These are phyloP conservation scores for Hypoxylon sp. DNA, from an alignment of 2,329 filamentous ascomycete genomes.

Conservation along the genomic window DNA sequence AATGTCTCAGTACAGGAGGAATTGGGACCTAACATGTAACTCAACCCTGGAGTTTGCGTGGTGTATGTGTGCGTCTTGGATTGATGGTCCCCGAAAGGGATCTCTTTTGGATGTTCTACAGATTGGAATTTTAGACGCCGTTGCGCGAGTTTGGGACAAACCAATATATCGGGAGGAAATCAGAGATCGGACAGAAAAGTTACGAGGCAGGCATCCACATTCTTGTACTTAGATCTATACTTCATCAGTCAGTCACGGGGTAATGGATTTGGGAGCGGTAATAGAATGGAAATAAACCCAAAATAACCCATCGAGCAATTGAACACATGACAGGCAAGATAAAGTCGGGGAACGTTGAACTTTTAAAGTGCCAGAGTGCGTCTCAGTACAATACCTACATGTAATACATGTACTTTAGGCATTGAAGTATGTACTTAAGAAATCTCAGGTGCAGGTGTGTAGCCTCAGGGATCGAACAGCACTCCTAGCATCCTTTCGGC, in stretches of 20 bases:
- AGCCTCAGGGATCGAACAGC: slow-evolving; percentile 29
- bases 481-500: slow-evolving; percentile 34
- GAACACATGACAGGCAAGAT: slow-evolving; percentile 25
- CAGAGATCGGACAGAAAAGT: slow-evolving; percentile 4
- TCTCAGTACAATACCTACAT: background rate
- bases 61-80: background rate
- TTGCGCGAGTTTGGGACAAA: background rate
- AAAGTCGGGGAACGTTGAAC: slow-evolving; percentile 4
- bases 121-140: background rate
- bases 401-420: background rate
- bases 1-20: slow-evolving; percentile 1
- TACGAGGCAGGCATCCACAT: slow-evolving; percentile 10
- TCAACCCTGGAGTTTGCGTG: background rate
- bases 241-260: slow-evolving; percentile 13
- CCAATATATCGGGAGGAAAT: slow-evolving; percentile 1
- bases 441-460: slow-evolving; percentile 22
- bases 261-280: slow-evolving; percentile 32
- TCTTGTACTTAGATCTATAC: slow-evolving; percentile 6
- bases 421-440: background rate
- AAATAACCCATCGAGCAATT: slow-evolving; percentile 6
- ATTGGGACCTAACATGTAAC: background rate
- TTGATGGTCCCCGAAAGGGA: slow-evolving; percentile 3
- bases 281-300: slow-evolving; percentile 38
- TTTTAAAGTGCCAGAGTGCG: background rate
- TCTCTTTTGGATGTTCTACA: background rate